Conservation (phyloP, 2,329 filamentous ascomycete genomes). For the Diaporthe ilicicola region DNA sequence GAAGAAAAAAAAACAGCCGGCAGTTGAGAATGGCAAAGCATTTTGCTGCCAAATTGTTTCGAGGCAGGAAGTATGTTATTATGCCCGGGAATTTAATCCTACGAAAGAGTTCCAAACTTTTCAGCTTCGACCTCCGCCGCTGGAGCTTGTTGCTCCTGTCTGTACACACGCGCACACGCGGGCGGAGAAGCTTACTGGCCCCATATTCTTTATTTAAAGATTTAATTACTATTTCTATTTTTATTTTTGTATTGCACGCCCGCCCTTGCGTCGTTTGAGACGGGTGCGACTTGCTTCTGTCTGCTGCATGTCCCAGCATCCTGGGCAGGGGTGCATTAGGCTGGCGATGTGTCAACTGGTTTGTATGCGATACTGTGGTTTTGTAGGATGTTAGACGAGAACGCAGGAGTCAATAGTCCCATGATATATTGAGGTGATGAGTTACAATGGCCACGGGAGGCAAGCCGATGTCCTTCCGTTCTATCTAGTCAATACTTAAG, state of each 20-base stretch:
- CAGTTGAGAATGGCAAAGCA: background rate
- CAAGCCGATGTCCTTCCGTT: too few species aligned
- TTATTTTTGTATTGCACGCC: too few species aligned
- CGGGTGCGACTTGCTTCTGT: too few species aligned
- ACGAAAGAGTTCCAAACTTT: background rate
- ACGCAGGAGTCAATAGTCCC: too few species aligned
- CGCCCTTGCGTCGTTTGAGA: too few species aligned
- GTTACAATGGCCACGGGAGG: background rate
- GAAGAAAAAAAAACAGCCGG: too few species aligned
- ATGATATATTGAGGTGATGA: background rate
- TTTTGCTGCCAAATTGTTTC: background rate
- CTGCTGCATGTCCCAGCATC: background rate
- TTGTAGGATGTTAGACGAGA: background rate
- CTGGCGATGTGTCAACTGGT: background rate
- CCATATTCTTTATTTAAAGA: too few species aligned
- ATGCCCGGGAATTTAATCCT: background rate
- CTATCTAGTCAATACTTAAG: too few species aligned
- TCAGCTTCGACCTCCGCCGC: background rate
- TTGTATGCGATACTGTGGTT: background rate
- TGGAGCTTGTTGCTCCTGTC: background rate
- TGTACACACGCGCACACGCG: too few species aligned
- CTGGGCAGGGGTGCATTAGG: background rate
- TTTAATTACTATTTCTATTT: too few species aligned
- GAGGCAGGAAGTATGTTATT: background rate
- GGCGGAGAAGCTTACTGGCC: too few species aligned